Conservation (phyloP, 2,329 filamentous ascomycete genomes). For the Pyrenophora teres region DNA sequence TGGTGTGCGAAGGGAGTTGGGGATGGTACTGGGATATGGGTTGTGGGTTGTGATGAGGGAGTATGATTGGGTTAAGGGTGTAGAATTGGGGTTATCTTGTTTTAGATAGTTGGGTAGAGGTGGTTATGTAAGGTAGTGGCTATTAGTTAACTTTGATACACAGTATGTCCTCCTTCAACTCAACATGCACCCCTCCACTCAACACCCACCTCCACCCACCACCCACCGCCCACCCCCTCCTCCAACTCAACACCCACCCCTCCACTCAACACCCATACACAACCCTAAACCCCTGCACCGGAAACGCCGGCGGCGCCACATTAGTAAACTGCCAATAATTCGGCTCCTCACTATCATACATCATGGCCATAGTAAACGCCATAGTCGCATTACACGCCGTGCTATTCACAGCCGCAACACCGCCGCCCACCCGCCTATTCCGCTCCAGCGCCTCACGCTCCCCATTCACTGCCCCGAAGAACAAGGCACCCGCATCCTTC, state of each 20-base stretch:
- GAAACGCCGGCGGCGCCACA: constrained; percentile 28
- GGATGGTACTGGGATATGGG: no score
- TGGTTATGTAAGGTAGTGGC: no score
- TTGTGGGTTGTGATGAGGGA: no score
- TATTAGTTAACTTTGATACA: no score
- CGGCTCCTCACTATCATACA: constrained; percentile 23
- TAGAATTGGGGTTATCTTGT: no score
- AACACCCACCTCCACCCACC: constrained; percentile 14
- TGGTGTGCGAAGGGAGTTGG: no score
- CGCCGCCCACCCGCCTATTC: constrained; percentile 22
- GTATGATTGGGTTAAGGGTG: no score
- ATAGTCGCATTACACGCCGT: constrained; percentile 33
- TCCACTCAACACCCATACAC: constrained; percentile 30
- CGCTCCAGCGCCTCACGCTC: constrained; percentile 18
- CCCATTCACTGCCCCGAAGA: constrained; percentile 33
- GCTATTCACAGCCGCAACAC: constrained; percentile 23
- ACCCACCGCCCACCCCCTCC: no score
- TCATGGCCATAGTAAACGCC: constrained; percentile 39
- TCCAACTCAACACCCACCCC: not conserved
- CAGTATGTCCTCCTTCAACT: no score
- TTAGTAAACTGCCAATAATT: constrained; percentile 40
- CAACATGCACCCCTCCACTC: no score
- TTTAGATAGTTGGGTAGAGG: no score
- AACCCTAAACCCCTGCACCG: constrained; percentile 35
- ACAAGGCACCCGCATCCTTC: constrained; percentile 4